Conservation (phyloP, 257 asterid species). For the Osmanthus fragrans region DNA sequence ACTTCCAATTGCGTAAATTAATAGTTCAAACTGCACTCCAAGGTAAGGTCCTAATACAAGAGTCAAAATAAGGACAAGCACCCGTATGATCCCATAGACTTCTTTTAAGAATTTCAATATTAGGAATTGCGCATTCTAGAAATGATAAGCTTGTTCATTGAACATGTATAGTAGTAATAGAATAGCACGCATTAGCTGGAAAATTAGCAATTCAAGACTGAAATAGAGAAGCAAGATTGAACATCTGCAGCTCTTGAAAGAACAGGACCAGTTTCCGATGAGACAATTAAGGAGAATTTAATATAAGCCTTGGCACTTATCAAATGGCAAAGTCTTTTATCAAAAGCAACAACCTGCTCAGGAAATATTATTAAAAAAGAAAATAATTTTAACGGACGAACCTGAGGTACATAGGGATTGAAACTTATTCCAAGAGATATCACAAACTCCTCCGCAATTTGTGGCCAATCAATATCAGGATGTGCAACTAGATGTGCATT, state of each 20-base stretch:
- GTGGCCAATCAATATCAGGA: slow-evolving; percentile 55
- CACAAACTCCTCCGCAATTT: slow-evolving; percentile 56
- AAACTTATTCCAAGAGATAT: slow-evolving; percentile 54
- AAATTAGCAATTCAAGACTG: neutral
- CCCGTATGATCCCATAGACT: too few species aligned
- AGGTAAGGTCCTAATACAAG: too few species aligned
- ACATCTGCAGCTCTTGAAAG: neutral
- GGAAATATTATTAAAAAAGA: neutral
- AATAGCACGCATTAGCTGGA: too few species aligned
- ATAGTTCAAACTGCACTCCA: too few species aligned
- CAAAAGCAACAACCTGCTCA: neutral
- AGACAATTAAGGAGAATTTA: neutral
- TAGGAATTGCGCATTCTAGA: too few species aligned
- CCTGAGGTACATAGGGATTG: slow-evolving; percentile 59
- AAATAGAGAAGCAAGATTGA: slow-evolving; percentile 1
- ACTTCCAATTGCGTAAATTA: too few species aligned
- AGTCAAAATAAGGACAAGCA: too few species aligned
- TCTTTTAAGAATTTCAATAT: too few species aligned
- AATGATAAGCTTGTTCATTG: too few species aligned
- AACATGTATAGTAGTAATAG: too few species aligned
- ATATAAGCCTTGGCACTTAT: neutral
- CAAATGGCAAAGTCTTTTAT: neutral
- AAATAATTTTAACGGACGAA: slow-evolving; percentile 7
- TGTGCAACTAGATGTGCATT: slow-evolving; percentile 20
- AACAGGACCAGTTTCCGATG: neutral